phyloP scores from a whole-genome alignment of 140 eudicot species.

The Stevia rebaudiana region DNA sequence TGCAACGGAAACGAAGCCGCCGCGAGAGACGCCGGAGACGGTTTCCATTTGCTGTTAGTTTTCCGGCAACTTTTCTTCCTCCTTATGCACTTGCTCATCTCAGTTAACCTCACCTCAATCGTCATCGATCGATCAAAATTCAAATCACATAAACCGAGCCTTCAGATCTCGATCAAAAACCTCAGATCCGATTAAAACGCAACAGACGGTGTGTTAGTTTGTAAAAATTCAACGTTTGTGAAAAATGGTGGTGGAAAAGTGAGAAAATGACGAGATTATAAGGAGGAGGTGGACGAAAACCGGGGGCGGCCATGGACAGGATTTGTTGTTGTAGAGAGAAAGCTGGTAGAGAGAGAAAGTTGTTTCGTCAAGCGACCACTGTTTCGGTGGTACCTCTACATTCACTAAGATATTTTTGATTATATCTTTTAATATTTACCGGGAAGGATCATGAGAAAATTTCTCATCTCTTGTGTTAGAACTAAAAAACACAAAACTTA shows the following conservation, averaged over 20 bases:
- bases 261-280: slow-evolving; percentile 9
- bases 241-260: slow-evolving; percentile 14
- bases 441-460: too few species aligned
- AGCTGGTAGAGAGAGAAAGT: slow-evolving; percentile 16
- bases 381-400: neutral
- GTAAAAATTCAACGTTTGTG: neutral
- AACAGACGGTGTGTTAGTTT: neutral
- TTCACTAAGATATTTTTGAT: too few species aligned
- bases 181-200: slow-evolving; percentile 11
- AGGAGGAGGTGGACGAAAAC: slow-evolving; percentile 27
- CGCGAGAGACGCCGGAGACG: slow-evolving; percentile 10
- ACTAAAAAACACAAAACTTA: too few species aligned
- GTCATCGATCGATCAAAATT: slow-evolving; percentile 20
- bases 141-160: neutral
- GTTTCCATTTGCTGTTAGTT: slow-evolving; percentile 17
- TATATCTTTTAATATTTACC: too few species aligned
- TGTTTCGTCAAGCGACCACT: slow-evolving; percentile 34
- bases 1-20: slow-evolving; percentile 38
- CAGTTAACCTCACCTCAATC: slow-evolving; percentile 31
- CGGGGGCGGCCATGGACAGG: slow-evolving; percentile 46
- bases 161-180: slow-evolving; percentile 16
- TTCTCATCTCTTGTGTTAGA: too few species aligned
- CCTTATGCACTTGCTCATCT: slow-evolving; percentile 30
- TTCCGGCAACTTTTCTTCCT: slow-evolving; percentile 41
- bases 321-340: slow-evolving; percentile 6